Percentiles rank a stretch among this genome's conserved stretches.
Conservation (phyloP, 73 alveolate species). For the Tetrahymena borealis region DNA sequence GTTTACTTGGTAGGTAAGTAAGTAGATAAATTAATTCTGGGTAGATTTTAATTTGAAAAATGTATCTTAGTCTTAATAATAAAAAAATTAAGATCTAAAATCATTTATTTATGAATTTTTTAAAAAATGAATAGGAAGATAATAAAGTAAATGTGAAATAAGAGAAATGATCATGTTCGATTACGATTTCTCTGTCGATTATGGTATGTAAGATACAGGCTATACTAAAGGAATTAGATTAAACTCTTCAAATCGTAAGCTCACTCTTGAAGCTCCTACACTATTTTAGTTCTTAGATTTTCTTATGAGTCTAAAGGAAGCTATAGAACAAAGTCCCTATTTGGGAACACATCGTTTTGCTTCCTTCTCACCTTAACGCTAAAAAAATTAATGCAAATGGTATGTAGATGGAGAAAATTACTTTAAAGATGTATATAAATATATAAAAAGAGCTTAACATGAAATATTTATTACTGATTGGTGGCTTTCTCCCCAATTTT, state of each 20-base stretch:
- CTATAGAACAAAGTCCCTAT: slow-evolving; percentile 15
- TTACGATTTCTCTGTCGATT: slow-evolving; percentile 1
- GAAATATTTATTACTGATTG: slow-evolving; percentile 91
- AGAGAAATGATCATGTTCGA: slow-evolving; percentile 46
- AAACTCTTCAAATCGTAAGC: slow-evolving; percentile 10
- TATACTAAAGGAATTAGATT: slow-evolving; percentile 25
- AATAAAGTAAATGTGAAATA: neutral
- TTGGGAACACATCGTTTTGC: slow-evolving; percentile 18
- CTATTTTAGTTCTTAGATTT: slow-evolving; percentile 13
- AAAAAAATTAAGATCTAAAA: neutral
- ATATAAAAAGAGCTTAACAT: slow-evolving; percentile 58
- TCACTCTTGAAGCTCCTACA: slow-evolving; percentile 10
- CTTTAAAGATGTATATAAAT: slow-evolving; percentile 33
- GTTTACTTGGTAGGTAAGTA: too few species aligned
- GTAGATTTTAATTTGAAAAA: too few species aligned
- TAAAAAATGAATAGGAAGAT: neutral
- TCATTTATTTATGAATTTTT: too few species aligned
- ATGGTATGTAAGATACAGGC: slow-evolving; percentile 50
- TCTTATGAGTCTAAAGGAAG: neutral
- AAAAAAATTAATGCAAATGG: slow-evolving; percentile 26
- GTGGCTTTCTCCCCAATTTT: slow-evolving; percentile 95
- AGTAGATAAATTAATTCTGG: too few species aligned
- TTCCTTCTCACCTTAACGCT: slow-evolving; percentile 42
- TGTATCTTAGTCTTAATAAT: neutral
- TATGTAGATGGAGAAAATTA: slow-evolving; percentile 56